A percentile compares a stretch with the other conserved stretches of the same genome.
These are phyloP conservation scores for Salix suchowensis DNA, from an alignment of 345 rosid species.

Conservation along the genomic window DNA sequence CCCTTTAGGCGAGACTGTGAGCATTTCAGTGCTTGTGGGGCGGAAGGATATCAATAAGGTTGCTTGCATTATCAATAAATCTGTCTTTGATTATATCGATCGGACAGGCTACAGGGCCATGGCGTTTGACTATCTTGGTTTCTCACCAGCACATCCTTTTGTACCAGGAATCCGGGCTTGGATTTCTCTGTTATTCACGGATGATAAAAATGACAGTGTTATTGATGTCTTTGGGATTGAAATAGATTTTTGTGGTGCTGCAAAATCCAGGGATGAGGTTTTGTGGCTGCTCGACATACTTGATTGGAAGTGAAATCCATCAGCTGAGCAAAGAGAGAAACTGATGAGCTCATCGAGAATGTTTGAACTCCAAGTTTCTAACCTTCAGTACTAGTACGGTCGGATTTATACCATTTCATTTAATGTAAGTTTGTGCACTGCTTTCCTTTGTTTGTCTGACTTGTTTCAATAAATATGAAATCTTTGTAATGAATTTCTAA, in stretches of 20 bases:
- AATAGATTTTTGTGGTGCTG: slow-evolving; percentile 79
- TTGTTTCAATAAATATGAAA: background rate
- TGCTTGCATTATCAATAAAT: slow-evolving; percentile 62
- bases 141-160: slow-evolving; percentile 79
- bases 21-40: slow-evolving; percentile 67
- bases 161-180: slow-evolving; percentile 72
- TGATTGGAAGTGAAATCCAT: slow-evolving; percentile 71
- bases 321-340: background rate
- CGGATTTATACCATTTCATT: background rate
- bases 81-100: slow-evolving; percentile 71
- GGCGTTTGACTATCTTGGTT: slow-evolving; percentile 76
- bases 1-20: slow-evolving; percentile 49
- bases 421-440: background rate
- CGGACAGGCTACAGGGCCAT: slow-evolving; percentile 58
- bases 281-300: slow-evolving; percentile 91
- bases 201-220: slow-evolving; percentile 50
- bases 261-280: slow-evolving; percentile 77
- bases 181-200: slow-evolving; percentile 78
- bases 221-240: slow-evolving; percentile 79
- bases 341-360: background rate
- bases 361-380: background rate
- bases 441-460: background rate
- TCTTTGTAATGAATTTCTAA: background rate
- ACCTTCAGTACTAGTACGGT: background rate
- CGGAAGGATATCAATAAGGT: slow-evolving; percentile 66